Conservation (phyloP, 768 basidiomycete species). For the Lactifluus echinatus region DNA sequence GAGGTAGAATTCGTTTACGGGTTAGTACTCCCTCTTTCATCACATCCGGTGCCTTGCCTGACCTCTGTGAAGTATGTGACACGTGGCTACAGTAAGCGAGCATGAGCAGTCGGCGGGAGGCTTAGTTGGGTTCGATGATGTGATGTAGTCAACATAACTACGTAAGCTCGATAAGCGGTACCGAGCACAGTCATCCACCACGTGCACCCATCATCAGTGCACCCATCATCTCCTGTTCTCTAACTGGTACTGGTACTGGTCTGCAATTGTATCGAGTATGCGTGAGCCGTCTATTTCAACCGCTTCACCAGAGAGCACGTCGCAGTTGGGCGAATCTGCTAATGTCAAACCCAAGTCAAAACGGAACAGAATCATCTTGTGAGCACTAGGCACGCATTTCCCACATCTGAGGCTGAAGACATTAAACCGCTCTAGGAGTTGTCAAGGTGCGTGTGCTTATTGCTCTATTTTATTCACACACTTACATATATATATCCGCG, state of each 20-base stretch:
- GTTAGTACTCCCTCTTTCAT: conserved; percentile 34
- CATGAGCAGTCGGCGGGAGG: too few relatives aligned
- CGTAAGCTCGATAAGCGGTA: too few relatives aligned
- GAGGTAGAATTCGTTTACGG: conserved; percentile 88
- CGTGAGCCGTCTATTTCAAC: conserved; percentile 10
- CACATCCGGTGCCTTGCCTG: not conserved
- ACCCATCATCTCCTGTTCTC: too few relatives aligned
- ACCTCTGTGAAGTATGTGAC: conserved; percentile 10
- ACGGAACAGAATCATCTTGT: conserved; percentile 23
- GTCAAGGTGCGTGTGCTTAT: conserved; percentile 15
- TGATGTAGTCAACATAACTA: too few relatives aligned
- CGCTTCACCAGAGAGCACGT: conserved; percentile 8
- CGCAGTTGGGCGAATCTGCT: not conserved
- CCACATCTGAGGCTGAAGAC: not conserved
- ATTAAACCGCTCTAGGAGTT: conserved; percentile 10
- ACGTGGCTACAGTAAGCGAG: too few relatives aligned
- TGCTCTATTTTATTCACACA: not conserved
- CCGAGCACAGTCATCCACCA: too few relatives aligned
- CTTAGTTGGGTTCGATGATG: too few relatives aligned
- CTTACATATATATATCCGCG: not conserved
- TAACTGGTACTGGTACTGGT: too few relatives aligned
- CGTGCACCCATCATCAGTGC: too few relatives aligned
- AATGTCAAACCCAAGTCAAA: conserved; percentile 14
- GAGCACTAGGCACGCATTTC: not conserved
- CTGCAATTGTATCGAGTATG: conserved; percentile 2